Percentiles rank a stretch among this genome's conserved stretches.
phyloP scores from a whole-genome alignment of 306 rosid genomes.

The Rubus parviflorus region DNA sequence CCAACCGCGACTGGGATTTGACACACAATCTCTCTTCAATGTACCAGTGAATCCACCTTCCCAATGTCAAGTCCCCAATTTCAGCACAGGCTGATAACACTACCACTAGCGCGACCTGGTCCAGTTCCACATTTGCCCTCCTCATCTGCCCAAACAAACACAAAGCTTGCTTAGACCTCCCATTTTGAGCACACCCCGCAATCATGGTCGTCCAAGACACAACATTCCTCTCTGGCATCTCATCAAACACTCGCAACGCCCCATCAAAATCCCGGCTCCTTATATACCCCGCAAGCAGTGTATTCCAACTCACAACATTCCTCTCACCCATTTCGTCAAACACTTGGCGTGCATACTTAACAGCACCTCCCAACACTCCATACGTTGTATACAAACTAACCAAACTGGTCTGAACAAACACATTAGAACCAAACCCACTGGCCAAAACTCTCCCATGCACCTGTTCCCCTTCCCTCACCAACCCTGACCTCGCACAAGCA shows the following conservation, averaged over 20 bases:
- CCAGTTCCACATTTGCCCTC: constrained; percentile 53
- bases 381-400: constrained; percentile 40
- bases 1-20: constrained; percentile 29
- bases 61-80: constrained; percentile 58
- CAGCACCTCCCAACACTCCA: constrained; percentile 18
- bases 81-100: constrained; percentile 69
- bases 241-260: constrained; percentile 46
- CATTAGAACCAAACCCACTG: constrained; percentile 58
- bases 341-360: constrained; percentile 45
- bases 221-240: constrained; percentile 58
- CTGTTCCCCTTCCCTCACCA: constrained; percentile 64
- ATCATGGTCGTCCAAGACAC: constrained; percentile 73
- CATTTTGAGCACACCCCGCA: constrained; percentile 52
- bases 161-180: constrained; percentile 50
- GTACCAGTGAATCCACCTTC: constrained; percentile 69
- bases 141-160: constrained; percentile 63
- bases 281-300: constrained; percentile 56
- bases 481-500: constrained; percentile 58
- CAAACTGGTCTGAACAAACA: constrained; percentile 60
- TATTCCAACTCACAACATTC: constrained; percentile 70
- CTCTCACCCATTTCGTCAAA: constrained; percentile 58
- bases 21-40: constrained; percentile 34
- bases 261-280: constrained; percentile 44
- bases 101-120: constrained; percentile 64
- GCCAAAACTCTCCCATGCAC: constrained; percentile 52